Conservation (phyloP, 78 protist genomes). For the Acrasis kona region DNA sequence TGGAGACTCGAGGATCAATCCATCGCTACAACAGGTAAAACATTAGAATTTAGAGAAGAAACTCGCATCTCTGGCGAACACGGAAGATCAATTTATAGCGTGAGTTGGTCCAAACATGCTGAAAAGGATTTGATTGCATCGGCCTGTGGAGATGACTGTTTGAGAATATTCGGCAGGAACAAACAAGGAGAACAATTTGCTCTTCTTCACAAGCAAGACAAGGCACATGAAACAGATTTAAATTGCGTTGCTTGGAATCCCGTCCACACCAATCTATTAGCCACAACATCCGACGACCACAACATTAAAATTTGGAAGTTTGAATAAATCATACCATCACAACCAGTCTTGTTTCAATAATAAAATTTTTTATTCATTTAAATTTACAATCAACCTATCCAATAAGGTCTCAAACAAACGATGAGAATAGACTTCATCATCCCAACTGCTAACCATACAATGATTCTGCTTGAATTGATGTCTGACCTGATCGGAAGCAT, state of each 20-base stretch:
- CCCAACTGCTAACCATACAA: too few species aligned
- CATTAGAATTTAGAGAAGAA: background rate
- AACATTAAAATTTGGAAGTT: conserved; percentile 56
- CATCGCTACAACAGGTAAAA: too few species aligned
- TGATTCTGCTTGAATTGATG: too few species aligned
- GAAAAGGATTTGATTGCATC: conserved; percentile 25
- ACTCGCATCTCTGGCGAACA: conserved; percentile 17
- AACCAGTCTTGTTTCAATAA: too few species aligned
- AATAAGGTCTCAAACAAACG: too few species aligned
- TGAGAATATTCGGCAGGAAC: conserved; percentile 15
- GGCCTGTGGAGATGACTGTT: conserved; percentile 59
- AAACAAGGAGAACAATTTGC: background rate
- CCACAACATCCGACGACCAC: conserved; percentile 68
- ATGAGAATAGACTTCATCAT: too few species aligned
- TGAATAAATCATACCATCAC: too few species aligned
- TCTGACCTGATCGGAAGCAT: too few species aligned
- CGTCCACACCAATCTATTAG: conserved; percentile 18
- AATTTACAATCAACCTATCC: too few species aligned
- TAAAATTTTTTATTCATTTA: too few species aligned
- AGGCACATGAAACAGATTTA: conserved; percentile 65
- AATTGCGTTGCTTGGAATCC: conserved; percentile 71
- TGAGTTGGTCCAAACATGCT: conserved; percentile 44
- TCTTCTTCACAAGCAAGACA: background rate
- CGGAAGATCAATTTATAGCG: conserved; percentile 40
- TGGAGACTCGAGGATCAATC: conserved; percentile 13